These are phyloP conservation scores for Musa troglodytarum DNA, from an alignment of 176 grass and related monocot genomes.

Conservation along the genomic window DNA sequence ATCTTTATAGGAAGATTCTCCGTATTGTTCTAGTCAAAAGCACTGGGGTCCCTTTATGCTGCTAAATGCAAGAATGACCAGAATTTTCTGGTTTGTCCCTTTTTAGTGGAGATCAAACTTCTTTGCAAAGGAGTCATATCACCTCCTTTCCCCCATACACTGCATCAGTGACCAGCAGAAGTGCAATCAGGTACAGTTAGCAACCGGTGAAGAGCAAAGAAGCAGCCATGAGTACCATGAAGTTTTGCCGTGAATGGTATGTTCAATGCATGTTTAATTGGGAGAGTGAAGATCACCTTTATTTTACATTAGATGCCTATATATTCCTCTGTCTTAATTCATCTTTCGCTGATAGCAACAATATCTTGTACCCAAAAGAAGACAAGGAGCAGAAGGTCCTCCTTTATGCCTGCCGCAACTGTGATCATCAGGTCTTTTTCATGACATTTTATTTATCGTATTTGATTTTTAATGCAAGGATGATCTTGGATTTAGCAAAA, in stretches of 20 bases:
- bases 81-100: not conserved
- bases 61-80: not conserved
- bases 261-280: not conserved
- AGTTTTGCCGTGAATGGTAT: constrained; percentile 71
- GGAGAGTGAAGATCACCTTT: not conserved
- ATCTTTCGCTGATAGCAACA: constrained; percentile 29
- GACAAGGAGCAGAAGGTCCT: constrained; percentile 56
- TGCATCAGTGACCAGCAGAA: not conserved
- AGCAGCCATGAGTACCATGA: constrained; percentile 72
- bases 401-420: constrained; percentile 60
- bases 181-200: not conserved
- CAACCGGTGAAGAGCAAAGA: not conserved
- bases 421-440: constrained; percentile 46
- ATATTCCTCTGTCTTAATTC: not conserved
- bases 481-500: no score
- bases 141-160: not conserved
- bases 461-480: not conserved
- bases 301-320: no score
- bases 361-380: constrained; percentile 65
- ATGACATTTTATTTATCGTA: not conserved
- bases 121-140: not conserved
- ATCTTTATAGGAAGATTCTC: constrained; percentile 11
- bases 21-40: not conserved
- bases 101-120: not conserved
- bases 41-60: not conserved